Evolutionary conservation across 1,284 basidiomycete genomes (phyloP).

Genomic region (Prillingera fragicola): DNA sequence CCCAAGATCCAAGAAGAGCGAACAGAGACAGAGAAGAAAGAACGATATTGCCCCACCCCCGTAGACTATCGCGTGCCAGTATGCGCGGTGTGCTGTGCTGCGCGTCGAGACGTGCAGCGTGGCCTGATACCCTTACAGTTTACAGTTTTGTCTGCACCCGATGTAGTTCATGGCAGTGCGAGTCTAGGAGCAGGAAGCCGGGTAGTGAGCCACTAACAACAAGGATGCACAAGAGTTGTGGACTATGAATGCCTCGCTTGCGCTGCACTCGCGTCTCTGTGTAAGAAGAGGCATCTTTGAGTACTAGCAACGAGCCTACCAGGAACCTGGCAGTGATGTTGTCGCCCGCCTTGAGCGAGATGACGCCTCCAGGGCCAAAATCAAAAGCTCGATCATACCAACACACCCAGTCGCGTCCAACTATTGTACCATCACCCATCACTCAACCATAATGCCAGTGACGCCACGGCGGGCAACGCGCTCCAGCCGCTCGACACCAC

Average conservation of each 20-base stretch:
- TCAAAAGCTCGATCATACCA: neutral
- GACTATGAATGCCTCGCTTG: neutral
- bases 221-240: neutral
- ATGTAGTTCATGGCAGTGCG: no score
- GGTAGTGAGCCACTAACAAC: neutral
- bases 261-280: neutral
- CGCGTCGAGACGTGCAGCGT: no score
- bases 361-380: neutral
- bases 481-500: no score
- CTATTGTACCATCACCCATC: no score
- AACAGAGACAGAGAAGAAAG: no score
- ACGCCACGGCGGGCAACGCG: slow-evolving; percentile 41
- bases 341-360: neutral
- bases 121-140: no score
- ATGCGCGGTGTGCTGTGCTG: no score
- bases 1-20: neutral
- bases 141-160: no score
- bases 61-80: neutral
- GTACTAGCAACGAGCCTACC: neutral
- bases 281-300: no score
- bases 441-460: slow-evolving; percentile 13
- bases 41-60: no score
- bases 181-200: no score
- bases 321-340: neutral
- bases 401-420: neutral